Evolutionary conservation across 805 yeast species (phyloP).

Genomic region (Dipodascopsis uninucleata): DNA sequence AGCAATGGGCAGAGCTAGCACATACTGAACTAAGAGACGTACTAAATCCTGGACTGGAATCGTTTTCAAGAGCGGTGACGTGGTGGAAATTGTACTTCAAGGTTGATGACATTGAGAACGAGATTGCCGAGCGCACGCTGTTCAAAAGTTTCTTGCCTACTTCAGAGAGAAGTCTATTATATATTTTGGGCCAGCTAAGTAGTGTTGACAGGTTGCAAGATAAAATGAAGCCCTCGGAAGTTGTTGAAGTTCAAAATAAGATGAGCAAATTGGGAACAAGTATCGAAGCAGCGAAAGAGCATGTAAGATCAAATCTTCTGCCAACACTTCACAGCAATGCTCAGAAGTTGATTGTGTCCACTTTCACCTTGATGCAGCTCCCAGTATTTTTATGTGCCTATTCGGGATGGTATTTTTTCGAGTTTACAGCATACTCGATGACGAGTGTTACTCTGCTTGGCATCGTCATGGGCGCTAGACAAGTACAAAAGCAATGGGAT

Average conservation of each 20-base stretch:
- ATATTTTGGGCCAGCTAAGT: conserved; percentile 35
- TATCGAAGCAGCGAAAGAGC: conserved; percentile 2
- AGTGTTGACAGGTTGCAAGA: conserved; percentile 7
- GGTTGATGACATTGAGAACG: conserved; percentile 38
- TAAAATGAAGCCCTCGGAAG: conserved; percentile 2
- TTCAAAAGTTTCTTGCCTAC: conserved; percentile 31
- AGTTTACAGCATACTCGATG: conserved; percentile 35
- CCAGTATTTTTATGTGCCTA: conserved; percentile 35
- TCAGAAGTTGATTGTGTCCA: conserved; percentile 31
- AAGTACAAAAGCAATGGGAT: conserved; percentile 38
- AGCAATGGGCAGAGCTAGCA: conserved; percentile 38
- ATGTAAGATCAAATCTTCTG: conserved; percentile 9
- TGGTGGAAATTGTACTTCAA: conserved; percentile 40
- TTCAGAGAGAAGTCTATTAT: conserved; percentile 33
- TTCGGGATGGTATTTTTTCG: conserved; percentile 35
- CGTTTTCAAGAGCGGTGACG: conserved; percentile 26
- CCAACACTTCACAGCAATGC: conserved; percentile 34
- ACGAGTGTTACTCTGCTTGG: conserved; percentile 39
- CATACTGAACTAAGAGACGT: conserved; percentile 40
- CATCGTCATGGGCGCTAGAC: conserved; percentile 36
- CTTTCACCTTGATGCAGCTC: conserved; percentile 36
- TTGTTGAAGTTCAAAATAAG: not conserved
- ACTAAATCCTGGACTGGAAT: conserved; percentile 31
- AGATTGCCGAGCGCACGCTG: conserved; percentile 26
- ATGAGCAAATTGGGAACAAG: conserved; percentile 10